Evolutionary conservation across 352 stramenopile genomes (phyloP).

Genomic region (Pythium apleroticum): DNA sequence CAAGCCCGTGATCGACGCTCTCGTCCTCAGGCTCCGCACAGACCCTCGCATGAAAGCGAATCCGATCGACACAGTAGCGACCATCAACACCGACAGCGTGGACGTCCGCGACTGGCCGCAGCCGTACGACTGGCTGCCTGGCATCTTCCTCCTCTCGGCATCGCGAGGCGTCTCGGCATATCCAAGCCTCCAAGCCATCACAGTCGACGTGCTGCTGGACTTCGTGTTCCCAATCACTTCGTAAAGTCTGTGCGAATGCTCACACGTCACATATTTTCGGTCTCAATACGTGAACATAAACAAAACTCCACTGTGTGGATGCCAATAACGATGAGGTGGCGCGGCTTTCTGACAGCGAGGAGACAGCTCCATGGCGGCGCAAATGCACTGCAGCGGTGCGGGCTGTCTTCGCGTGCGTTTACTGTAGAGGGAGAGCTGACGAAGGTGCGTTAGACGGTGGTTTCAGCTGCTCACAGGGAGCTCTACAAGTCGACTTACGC

Average conservation of each 20-base stretch:
- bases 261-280: conserved; percentile 2
- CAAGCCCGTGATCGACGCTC: conserved; percentile 5
- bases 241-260: conserved; percentile 1
- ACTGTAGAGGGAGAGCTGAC: conserved; percentile 32
- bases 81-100: conserved; percentile 20
- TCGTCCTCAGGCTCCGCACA: background rate
- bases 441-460: conserved; percentile 12
- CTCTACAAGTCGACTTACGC: background rate
- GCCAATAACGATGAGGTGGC: background rate
- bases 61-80: background rate
- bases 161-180: background rate
- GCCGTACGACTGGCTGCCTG: conserved; percentile 19
- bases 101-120: conserved; percentile 22
- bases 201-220: conserved; percentile 4
- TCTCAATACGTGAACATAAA: conserved; percentile 2
- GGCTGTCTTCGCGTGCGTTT: conserved; percentile 15
- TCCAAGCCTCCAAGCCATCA: conserved; percentile 12
- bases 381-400: background rate
- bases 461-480: background rate
- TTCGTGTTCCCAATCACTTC: conserved; percentile 18
- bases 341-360: background rate
- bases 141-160: conserved; percentile 17
- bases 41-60: background rate
- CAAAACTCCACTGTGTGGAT: conserved; percentile 8
- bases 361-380: background rate